Conservation (phyloP, 2,329 filamentous ascomycete genomes). For the Arthrobotrys conoides region DNA sequence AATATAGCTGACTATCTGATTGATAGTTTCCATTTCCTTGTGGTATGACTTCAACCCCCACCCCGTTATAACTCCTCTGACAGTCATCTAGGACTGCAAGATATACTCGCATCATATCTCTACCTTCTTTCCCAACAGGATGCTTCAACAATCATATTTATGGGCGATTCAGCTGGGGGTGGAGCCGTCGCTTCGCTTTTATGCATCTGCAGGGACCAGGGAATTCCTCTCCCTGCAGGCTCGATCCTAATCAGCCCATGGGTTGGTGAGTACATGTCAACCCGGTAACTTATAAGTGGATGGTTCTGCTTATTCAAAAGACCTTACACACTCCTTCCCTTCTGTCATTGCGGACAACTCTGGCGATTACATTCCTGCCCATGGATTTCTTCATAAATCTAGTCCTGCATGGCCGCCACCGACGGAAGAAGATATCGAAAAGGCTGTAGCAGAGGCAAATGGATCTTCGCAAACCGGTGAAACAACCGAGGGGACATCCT, state of each 20-base stretch:
- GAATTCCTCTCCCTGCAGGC: slow-evolving; percentile 86
- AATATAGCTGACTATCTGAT: neutral
- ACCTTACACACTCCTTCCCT: slow-evolving; percentile 94
- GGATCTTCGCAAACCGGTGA: neutral
- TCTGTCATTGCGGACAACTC: slow-evolving; percentile 75
- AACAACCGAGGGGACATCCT: neutral
- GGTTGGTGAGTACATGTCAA: slow-evolving; percentile 71
- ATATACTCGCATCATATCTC: slow-evolving; percentile 89
- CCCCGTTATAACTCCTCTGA: slow-evolving; percentile 21
- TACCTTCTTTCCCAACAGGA: slow-evolving; percentile 83
- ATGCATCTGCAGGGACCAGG: slow-evolving; percentile 84
- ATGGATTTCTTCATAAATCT: slow-evolving; percentile 91
- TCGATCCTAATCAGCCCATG: slow-evolving; percentile 93
- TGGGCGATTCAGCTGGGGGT: slow-evolving; percentile 92
- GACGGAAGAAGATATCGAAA: slow-evolving; percentile 77
- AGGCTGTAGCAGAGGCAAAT: slow-evolving; percentile 68
- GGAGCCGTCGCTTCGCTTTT: slow-evolving; percentile 89
- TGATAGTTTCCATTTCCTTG: slow-evolving; percentile 96
- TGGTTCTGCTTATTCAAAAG: slow-evolving; percentile 65
- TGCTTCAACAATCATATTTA: slow-evolving; percentile 85
- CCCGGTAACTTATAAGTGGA: neutral
- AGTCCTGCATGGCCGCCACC: slow-evolving; percentile 94
- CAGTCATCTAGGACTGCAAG: slow-evolving; percentile 73
- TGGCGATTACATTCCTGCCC: slow-evolving; percentile 85
- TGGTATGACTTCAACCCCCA: slow-evolving; percentile 20